Evolutionary conservation across 2,329 filamentous ascomycete species (phyloP).

Genomic region (Emergomyces orientalis): DNA sequence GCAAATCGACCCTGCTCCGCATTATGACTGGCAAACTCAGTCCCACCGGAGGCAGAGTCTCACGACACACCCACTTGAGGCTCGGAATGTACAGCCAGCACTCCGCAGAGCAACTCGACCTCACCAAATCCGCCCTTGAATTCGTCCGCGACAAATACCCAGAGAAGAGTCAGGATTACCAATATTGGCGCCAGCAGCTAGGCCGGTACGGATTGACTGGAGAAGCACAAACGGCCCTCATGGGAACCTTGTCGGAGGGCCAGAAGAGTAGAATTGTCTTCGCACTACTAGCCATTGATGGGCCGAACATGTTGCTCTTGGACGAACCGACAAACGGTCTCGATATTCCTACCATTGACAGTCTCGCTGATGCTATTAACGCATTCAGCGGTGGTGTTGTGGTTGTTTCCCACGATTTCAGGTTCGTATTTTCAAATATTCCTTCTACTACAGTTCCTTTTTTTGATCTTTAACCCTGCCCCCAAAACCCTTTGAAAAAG

Average conservation of each 20-base stretch:
- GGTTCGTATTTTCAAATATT: slow-evolving; percentile 48
- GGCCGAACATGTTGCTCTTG: slow-evolving; percentile 93
- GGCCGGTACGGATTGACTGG: slow-evolving; percentile 89
- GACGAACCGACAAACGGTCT: slow-evolving; percentile 99
- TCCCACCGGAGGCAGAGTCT: slow-evolving; percentile 71
- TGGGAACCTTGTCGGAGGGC: slow-evolving; percentile 95
- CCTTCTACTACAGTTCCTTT: background rate
- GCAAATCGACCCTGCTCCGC: slow-evolving; percentile 99
- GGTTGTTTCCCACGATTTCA: slow-evolving; percentile 97
- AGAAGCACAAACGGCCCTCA: slow-evolving; percentile 89
- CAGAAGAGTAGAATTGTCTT: slow-evolving; percentile 99
- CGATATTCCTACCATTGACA: slow-evolving; percentile 97
- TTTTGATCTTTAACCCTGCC: background rate
- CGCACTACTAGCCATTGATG: slow-evolving; percentile 86
- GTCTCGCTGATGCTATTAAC: slow-evolving; percentile 94
- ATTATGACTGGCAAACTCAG: slow-evolving; percentile 99
- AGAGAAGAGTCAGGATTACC: slow-evolving; percentile 87
- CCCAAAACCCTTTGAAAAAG: too few species aligned
- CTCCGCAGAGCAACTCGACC: slow-evolving; percentile 93
- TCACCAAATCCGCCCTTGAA: slow-evolving; percentile 95
- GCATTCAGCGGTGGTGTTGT: slow-evolving; percentile 93
- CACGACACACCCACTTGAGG: slow-evolving; percentile 95
- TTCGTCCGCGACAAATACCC: slow-evolving; percentile 95
- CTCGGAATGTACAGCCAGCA: slow-evolving; percentile 97
- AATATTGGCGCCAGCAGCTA: slow-evolving; percentile 98